Evolutionary conservation across 768 basidiomycete genomes (phyloP).

Genomic region (Leccinum imitatum): DNA sequence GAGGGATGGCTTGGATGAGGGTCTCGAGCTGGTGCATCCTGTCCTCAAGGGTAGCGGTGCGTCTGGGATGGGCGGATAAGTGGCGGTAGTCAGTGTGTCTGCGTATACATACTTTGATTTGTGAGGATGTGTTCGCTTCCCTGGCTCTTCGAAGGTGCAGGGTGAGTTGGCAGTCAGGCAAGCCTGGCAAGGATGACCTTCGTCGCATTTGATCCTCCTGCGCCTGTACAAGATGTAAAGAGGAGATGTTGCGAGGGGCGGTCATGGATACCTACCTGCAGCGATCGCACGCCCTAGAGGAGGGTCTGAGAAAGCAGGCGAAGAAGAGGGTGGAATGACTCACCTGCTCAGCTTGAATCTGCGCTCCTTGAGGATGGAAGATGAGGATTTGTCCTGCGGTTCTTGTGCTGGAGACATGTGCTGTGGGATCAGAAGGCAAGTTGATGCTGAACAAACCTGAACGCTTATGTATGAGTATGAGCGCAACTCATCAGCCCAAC

Average conservation of each 20-base stretch:
- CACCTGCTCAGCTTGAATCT: slow-evolving; percentile 88
- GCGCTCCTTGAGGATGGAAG: slow-evolving; percentile 69
- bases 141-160: slow-evolving; percentile 86
- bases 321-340: slow-evolving; percentile 15
- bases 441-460: slow-evolving; percentile 10
- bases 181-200: slow-evolving; percentile 86
- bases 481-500: slow-evolving; percentile 12
- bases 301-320: slow-evolving; percentile 9
- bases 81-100: slow-evolving; percentile 4
- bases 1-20: slow-evolving; percentile 80
- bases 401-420: slow-evolving; percentile 35
- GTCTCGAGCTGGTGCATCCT: slow-evolving; percentile 87
- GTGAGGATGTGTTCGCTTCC: slow-evolving; percentile 82
- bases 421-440: slow-evolving; percentile 6
- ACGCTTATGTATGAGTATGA: slow-evolving; percentile 33
- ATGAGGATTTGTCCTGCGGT: slow-evolving; percentile 43
- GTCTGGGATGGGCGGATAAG: slow-evolving; percentile 39
- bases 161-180: slow-evolving; percentile 80
- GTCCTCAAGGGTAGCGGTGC: slow-evolving; percentile 82
- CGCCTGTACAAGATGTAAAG: slow-evolving; percentile 46
- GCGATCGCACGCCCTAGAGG: slow-evolving; percentile 80
- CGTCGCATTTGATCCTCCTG: slow-evolving; percentile 83
- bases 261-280: slow-evolving; percentile 63
- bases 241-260: not conserved
- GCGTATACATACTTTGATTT: slow-evolving; percentile 74